Base-by-base conservation (phyloP, 2,329 filamentous ascomycete species). In the Penicillium nordicum region DNA sequence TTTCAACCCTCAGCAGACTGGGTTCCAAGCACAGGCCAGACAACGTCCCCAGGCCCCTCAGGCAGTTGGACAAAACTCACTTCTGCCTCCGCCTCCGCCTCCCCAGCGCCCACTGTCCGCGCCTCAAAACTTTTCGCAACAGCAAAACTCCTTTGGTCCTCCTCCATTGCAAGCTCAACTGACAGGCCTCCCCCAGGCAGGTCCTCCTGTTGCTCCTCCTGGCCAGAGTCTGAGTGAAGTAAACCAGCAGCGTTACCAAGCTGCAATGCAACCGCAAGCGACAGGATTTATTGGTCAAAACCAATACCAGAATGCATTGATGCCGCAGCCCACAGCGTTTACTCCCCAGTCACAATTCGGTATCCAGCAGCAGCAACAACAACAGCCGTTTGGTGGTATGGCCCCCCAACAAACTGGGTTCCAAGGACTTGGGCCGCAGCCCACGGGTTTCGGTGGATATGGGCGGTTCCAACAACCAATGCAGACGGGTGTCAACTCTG, bases 91-190 rank as follows among this genome's bases (percentile, higher is more conserved):
- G 8, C 91, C 89, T 21, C 91, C 92, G 12, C 91, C 89, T 18
- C 91, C 92, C 11, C 84, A 86, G 50, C 84, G 94, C 58, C 88
- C 94, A 8, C 81, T 94, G 12, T 97, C 93, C 40, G 93, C 94
- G 38, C 93, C 94, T 27, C 89, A 91, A 71, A 89, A 91, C 52
- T 88, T 80, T 57, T 74, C 84, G 48, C 88, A 88, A 68, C 85
- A 86, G 69, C 85, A 86, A 44, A 92, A 82, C 72, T 82, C 80
- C 5, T 94, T 95, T 71, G 83, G 83, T 8, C 84, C 88, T 18
- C 85, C 90, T 48, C 86, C 90, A 16, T 76, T 97, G 63, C 88
- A 92, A 70, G 86, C 91, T 50, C 93, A 97, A 70, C 84, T 92
- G 73, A 97, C 94, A 5, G 92, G 93, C 9, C 64, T 82, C 52